Conservation (phyloP, 1,284 basidiomycete species). For the Sporisorium sorghi region DNA sequence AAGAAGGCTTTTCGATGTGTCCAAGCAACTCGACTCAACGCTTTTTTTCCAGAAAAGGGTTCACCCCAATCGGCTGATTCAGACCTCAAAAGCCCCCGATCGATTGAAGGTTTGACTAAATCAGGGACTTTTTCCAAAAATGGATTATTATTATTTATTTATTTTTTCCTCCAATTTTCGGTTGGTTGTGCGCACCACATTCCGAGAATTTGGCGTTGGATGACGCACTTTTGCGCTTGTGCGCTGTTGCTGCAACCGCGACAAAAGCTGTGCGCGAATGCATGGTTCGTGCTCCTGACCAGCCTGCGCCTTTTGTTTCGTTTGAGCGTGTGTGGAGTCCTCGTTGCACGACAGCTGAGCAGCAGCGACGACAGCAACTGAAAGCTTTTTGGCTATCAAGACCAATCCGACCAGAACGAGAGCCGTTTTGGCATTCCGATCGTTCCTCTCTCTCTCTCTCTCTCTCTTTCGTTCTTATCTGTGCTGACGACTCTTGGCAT, state of each 20-base stretch:
- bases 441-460: not conserved
- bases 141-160: no score
- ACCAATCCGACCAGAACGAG: not conserved
- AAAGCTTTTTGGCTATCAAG: not conserved
- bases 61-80: slow-evolving; percentile 1
- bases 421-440: not conserved
- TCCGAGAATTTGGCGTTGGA: slow-evolving; percentile 23
- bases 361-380: not conserved
- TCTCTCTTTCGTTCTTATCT: slow-evolving; percentile 1
- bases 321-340: not conserved
- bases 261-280: not conserved
- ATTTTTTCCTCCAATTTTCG: slow-evolving; percentile 2
- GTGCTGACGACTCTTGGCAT: not conserved
- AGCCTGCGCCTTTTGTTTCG: not conserved
- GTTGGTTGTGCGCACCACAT: slow-evolving; percentile 8
- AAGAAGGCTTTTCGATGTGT: not conserved
- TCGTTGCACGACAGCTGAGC: not conserved
- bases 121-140: slow-evolving; percentile 9
- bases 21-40: not conserved
- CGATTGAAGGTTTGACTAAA: not conserved
- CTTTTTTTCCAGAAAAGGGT: not conserved
- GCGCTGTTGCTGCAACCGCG: slow-evolving; percentile 16
- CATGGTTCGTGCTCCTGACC: not conserved
- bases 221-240: slow-evolving; percentile 35
- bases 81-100: not conserved